Conservation (phyloP, 1,139 yeast genomes). For the Kazachstania sp. region DNA sequence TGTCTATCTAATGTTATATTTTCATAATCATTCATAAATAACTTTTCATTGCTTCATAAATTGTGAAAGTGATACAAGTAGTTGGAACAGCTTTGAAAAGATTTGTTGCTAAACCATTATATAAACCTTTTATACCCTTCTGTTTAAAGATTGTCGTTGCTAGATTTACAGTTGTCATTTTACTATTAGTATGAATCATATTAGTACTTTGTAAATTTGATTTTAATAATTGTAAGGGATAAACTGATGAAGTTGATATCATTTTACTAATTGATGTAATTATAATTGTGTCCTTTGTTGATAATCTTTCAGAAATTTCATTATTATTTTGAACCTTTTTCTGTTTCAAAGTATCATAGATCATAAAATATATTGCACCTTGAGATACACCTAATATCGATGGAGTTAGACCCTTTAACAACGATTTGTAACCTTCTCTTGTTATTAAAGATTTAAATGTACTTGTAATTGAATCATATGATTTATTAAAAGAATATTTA, state of each 20-base stretch:
- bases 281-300: constrained; percentile 51
- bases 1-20: background rate
- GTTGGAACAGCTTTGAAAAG: constrained; percentile 62
- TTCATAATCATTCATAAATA: background rate
- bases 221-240: constrained; percentile 79
- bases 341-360: constrained; percentile 66
- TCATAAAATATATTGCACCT: constrained; percentile 78
- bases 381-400: constrained; percentile 78
- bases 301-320: constrained; percentile 20
- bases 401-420: constrained; percentile 81
- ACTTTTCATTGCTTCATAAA: constrained; percentile 43
- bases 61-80: constrained; percentile 60
- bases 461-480: constrained; percentile 49
- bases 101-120: constrained; percentile 63
- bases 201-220: constrained; percentile 62
- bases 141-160: constrained; percentile 33
- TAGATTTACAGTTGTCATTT: constrained; percentile 40
- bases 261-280: constrained; percentile 66
- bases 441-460: constrained; percentile 46
- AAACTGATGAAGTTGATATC: constrained; percentile 57
- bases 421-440: constrained; percentile 60
- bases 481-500: constrained; percentile 35
- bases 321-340: constrained; percentile 3
- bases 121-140: constrained; percentile 56
- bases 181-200: constrained; percentile 12